A percentile compares a stretch with the other conserved stretches of the same genome.
Conservation (phyloP, 305 asterid genomes). For the Fraxinus xanthoxyloides region DNA sequence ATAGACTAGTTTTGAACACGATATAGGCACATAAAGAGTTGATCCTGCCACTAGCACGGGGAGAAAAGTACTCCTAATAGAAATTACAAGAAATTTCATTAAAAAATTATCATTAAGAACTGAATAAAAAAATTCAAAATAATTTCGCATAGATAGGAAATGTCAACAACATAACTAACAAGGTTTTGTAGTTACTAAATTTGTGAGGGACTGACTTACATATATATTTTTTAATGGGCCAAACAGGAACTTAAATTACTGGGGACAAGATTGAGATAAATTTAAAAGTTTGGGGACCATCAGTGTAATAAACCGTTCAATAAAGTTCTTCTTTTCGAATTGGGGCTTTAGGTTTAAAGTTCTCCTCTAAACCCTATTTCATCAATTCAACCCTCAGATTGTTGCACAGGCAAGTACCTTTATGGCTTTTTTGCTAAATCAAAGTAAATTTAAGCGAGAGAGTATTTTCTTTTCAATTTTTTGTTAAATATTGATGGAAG, state of each 20-base stretch:
- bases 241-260: too few species aligned
- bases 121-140: too few species aligned
- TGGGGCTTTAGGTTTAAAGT: not conserved
- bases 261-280: not conserved
- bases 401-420: not conserved
- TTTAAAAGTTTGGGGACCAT: not conserved
- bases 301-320: not conserved
- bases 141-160: too few species aligned
- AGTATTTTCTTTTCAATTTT: not conserved
- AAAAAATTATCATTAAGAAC: too few species aligned
- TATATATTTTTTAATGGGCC: too few species aligned
- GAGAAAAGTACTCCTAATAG: not conserved
- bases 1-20: too few species aligned
- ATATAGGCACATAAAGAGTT: not conserved
- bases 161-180: too few species aligned
- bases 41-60: not conserved
- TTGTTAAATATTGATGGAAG: not conserved
- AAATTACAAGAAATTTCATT: too few species aligned
- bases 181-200: too few species aligned
- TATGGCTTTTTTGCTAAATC: not conserved
- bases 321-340: not conserved
- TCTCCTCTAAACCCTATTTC: not conserved
- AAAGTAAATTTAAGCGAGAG: not conserved
- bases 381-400: not conserved
- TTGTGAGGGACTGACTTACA: not conserved